Percentiles rank a stretch among this genome's conserved stretches.
phyloP scores from a whole-genome alignment of 2,329 filamentous ascomycete species.

The Aspergillus novofumigatus region DNA sequence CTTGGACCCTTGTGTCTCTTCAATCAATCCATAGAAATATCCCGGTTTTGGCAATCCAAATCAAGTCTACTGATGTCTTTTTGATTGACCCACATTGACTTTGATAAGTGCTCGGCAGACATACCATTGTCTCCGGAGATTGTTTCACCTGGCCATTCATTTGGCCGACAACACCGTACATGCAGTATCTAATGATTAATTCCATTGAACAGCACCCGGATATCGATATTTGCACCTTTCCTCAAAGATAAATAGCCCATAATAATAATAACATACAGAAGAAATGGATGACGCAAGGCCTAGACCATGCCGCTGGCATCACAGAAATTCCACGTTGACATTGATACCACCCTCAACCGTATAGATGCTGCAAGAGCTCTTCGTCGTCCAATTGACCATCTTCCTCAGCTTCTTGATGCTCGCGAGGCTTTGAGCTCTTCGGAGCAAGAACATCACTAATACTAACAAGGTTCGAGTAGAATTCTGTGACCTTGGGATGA shows the following conservation, averaged over 20 bases:
- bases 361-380: conserved; percentile 14
- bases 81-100: too few relatives aligned
- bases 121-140: too few relatives aligned
- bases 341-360: conserved; percentile 3
- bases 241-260: background rate
- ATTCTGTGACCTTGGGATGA: conserved; percentile 77
- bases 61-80: too few relatives aligned
- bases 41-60: too few relatives aligned
- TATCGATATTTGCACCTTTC: conserved; percentile 11
- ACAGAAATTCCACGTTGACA: background rate
- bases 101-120: background rate
- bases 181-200: background rate
- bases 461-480: conserved; percentile 78
- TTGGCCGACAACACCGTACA: background rate
- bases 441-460: conserved; percentile 54
- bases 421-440: conserved; percentile 22
- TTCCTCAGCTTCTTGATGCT: conserved; percentile 28
- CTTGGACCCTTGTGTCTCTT: background rate
- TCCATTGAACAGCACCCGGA: conserved; percentile 1
- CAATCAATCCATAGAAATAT: too few relatives aligned
- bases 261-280: background rate
- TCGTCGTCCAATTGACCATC: conserved; percentile 48
- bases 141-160: background rate
- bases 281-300: background rate
- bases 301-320: background rate